A percentile compares a stretch with the other conserved stretches of the same genome.
phyloP scores from a whole-genome alignment of 768 basidiomycete species.

The Termitomyces sp. region DNA sequence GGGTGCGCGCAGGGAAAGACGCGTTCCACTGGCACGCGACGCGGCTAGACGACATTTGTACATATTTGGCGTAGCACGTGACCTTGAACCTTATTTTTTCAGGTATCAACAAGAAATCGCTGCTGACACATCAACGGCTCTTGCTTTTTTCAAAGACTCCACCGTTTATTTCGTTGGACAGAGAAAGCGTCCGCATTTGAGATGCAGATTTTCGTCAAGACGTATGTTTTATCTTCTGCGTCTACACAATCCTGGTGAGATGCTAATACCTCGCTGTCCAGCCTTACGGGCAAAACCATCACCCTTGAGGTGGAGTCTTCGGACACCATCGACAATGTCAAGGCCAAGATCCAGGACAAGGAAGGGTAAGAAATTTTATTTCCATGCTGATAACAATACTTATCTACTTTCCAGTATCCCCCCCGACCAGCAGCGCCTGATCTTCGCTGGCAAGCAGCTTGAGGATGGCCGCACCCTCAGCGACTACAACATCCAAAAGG shows the following conservation, averaged over 20 bases:
- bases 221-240: conserved; percentile 45
- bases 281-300: conserved; percentile 99
- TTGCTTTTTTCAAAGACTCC: conserved; percentile 93
- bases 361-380: conserved; percentile 64
- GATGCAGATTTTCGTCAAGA: conserved; percentile 99
- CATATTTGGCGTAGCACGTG: conserved; percentile 5
- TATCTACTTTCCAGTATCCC: conserved; percentile 54
- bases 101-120: conserved; percentile 15
- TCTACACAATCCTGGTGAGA: not conserved
- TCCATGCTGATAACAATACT: not conserved
- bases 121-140: conserved; percentile 34
- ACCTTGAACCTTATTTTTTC: conserved; percentile 13
- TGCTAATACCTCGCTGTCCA: conserved; percentile 23
- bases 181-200: conserved; percentile 72
- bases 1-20: not conserved
- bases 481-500: conserved; percentile 99
- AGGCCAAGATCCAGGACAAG: conserved; percentile 97
- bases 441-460: conserved; percentile 99
- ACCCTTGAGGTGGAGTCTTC: conserved; percentile 97
- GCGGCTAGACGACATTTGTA: conserved; percentile 4
- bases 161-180: conserved; percentile 87
- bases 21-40: conserved; percentile 15
- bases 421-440: conserved; percentile 94
- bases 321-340: conserved; percentile 97
- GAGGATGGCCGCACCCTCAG: conserved; percentile 96